A percentile compares a stretch with the other conserved stretches of the same genome.
These are phyloP conservation scores for Exophiala oligosperma DNA, from an alignment of 2,329 filamentous ascomycete species.

Conservation along the genomic window DNA sequence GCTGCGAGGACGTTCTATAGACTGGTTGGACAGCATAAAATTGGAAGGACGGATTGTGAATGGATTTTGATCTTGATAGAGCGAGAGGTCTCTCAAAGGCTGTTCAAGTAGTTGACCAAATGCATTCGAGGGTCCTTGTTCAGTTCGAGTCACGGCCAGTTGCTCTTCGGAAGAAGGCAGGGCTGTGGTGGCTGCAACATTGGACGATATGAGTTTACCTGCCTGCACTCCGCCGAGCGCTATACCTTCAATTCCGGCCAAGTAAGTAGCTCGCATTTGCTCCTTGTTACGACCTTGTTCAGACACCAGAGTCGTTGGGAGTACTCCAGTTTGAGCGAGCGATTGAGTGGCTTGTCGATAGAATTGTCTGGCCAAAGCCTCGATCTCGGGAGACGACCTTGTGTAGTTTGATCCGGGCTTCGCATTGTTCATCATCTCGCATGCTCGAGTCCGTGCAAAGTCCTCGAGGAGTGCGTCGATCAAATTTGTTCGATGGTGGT, in stretches of 20 bases:
- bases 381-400: conserved; percentile 43
- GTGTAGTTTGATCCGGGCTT: conserved; percentile 40
- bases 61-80: conserved; percentile 8
- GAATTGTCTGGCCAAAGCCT: conserved; percentile 42
- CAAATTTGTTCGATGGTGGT: conserved; percentile 36
- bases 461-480: conserved; percentile 47
- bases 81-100: conserved; percentile 24
- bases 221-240: conserved; percentile 39
- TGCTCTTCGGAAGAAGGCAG: conserved; percentile 16
- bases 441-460: conserved; percentile 45
- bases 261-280: conserved; percentile 33
- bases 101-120: conserved; percentile 17
- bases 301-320: conserved; percentile 39
- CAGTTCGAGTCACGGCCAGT: conserved; percentile 3
- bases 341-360: conserved; percentile 45
- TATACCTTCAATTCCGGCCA: conserved; percentile 44
- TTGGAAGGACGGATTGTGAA: conserved; percentile 24
- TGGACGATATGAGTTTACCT: conserved; percentile 23
- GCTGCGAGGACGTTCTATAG: conserved; percentile 31
- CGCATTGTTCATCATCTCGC: conserved; percentile 43
- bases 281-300: conserved; percentile 31
- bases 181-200: background rate
- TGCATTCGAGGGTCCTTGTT: conserved; percentile 5
- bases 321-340: conserved; percentile 42
- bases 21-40: conserved; percentile 27